phyloP scores from a whole-genome alignment of 192 early-diverging fungal genomes.

The Endogone sp. region DNA sequence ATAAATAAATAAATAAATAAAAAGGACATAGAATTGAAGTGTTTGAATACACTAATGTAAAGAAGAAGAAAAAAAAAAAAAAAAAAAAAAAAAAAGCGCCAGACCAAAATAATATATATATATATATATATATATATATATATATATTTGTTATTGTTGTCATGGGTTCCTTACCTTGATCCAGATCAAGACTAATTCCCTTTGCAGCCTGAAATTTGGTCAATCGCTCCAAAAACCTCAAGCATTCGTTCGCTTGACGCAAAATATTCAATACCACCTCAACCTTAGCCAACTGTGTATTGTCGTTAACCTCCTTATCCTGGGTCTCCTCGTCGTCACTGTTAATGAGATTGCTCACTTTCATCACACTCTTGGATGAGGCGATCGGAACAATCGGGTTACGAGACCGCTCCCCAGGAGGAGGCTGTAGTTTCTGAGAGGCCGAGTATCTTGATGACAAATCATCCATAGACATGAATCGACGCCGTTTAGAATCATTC shows the following conservation, averaged over 20 bases:
- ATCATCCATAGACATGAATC: background rate
- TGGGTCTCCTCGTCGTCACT: background rate
- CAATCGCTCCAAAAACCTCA: background rate
- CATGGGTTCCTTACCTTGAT: background rate
- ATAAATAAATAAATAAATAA: constrained; percentile 8
- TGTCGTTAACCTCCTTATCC: background rate
- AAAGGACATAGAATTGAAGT: too few relatives aligned
- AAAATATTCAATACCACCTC: background rate
- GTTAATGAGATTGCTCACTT: background rate
- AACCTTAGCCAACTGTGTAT: background rate
- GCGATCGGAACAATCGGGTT: background rate
- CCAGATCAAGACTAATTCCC: background rate
- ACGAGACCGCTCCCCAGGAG: background rate
- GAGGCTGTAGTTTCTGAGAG: background rate
- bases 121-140: too few relatives aligned
- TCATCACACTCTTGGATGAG: background rate
- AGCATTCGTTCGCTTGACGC: background rate
- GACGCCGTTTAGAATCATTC: constrained; percentile 4
- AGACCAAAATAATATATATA: too few relatives aligned
- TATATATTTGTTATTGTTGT: too few relatives aligned
- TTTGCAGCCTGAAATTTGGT: background rate
- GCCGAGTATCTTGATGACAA: constrained; percentile 7
- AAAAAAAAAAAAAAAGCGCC: too few relatives aligned
- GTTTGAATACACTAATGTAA: too few relatives aligned
- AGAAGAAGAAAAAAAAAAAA: too few relatives aligned